phyloP scores from a whole-genome alignment of 441 rosid species.

The Gossypium schwendimanii region DNA sequence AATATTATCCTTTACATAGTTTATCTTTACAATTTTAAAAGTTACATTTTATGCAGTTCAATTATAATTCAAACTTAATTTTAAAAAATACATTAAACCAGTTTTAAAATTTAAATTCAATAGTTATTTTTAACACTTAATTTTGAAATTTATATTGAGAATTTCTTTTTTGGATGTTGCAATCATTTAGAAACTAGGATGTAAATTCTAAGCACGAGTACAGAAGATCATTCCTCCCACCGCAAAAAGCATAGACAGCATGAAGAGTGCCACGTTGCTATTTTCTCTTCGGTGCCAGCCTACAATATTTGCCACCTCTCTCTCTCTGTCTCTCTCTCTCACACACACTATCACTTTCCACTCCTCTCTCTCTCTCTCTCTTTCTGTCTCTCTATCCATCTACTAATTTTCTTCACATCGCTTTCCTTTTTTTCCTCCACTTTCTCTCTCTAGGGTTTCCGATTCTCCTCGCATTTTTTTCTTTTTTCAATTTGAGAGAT shows the following conservation, averaged over 20 bases:
- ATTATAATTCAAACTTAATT: too few species aligned
- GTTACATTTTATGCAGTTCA: too few species aligned
- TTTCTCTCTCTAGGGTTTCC: constrained; percentile 32
- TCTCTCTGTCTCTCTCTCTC: background rate
- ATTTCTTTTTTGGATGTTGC: background rate
- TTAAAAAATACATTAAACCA: too few species aligned
- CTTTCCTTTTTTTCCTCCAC: background rate
- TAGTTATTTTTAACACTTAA: background rate
- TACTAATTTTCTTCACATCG: background rate
- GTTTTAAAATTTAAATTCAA: too few species aligned
- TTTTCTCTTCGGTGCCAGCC: constrained; percentile 37
- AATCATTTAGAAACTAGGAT: background rate
- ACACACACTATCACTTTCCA: too few species aligned
- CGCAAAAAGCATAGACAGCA: constrained; percentile 19
- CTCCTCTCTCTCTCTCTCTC: too few species aligned
- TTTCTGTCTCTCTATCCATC: background rate
- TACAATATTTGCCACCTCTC: background rate
- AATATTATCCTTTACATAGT: too few species aligned
- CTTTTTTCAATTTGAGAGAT: too few species aligned
- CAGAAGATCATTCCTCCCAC: constrained; percentile 3
- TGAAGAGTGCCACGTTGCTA: constrained; percentile 55
- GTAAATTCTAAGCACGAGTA: background rate
- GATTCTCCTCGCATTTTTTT: constrained; percentile 22
- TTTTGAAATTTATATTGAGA: background rate
- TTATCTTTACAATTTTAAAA: too few species aligned